These are phyloP conservation scores for Vicia villosa DNA, from an alignment of 306 rosid species.

Conservation along the genomic window DNA sequence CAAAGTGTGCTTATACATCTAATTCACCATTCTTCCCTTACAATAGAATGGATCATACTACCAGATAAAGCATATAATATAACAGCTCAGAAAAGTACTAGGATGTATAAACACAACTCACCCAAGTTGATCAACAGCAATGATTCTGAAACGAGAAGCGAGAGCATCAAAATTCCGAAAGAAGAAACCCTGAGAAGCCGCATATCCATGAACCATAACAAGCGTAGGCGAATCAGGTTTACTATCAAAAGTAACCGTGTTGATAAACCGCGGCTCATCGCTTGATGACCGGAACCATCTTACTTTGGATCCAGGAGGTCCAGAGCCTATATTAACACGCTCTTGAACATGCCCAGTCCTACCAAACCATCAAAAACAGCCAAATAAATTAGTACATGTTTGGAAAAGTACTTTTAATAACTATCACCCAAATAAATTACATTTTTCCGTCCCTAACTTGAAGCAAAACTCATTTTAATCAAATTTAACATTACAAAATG, in stretches of 20 bases:
- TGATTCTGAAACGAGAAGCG: constrained; percentile 76
- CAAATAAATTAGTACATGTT: not conserved
- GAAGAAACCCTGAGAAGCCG: constrained; percentile 93
- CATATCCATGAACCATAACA: constrained; percentile 95
- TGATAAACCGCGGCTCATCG: constrained; percentile 71
- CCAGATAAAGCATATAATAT: constrained; percentile 10
- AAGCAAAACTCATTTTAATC: no score
- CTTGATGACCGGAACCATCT: constrained; percentile 93
- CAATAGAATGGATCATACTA: constrained; percentile 12
- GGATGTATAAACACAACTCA: constrained; percentile 41
- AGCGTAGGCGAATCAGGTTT: constrained; percentile 73
- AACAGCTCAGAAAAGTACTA: not conserved
- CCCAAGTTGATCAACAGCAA: constrained; percentile 97
- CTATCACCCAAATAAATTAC: no score
- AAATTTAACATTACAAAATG: no score
- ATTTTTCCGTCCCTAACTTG: no score
- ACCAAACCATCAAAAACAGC: not conserved
- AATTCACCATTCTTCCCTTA: constrained; percentile 1
- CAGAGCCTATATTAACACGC: constrained; percentile 81
- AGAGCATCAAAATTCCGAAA: no score
- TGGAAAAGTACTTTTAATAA: no score
- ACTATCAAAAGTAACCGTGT: constrained; percentile 79
- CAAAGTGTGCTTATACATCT: not conserved
- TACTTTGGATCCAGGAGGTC: constrained; percentile 89
- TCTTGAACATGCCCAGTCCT: constrained; percentile 95